These are phyloP conservation scores for Rhizomucor miehei DNA, from an alignment of 371 early-diverging fungal genomes.

Conservation along the genomic window DNA sequence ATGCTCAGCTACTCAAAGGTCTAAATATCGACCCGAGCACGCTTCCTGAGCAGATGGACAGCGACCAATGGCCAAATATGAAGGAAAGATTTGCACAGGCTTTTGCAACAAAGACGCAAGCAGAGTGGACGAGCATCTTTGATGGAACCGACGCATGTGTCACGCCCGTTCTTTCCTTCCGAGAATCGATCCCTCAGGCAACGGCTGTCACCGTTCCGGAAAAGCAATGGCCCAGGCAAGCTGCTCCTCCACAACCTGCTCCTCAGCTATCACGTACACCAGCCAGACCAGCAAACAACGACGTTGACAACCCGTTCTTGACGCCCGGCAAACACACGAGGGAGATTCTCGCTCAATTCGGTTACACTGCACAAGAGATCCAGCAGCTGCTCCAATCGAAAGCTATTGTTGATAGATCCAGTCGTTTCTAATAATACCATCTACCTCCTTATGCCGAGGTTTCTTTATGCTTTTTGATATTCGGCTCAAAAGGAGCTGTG, in stretches of 20 bases:
- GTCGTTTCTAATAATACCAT: background rate
- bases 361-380: constrained; percentile 25
- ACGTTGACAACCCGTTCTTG: constrained; percentile 31
- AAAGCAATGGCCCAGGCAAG: constrained; percentile 30
- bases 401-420: constrained; percentile 15
- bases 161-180: constrained; percentile 62
- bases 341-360: constrained; percentile 54
- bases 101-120: constrained; percentile 59
- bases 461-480: background rate
- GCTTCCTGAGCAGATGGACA: constrained; percentile 57
- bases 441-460: background rate
- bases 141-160: constrained; percentile 71
- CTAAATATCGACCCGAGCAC: constrained; percentile 39
- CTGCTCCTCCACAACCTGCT: constrained; percentile 53
- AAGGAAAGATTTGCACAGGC: constrained; percentile 46
- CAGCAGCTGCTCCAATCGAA: constrained; percentile 7
- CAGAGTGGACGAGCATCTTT: constrained; percentile 69
- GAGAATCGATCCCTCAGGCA: constrained; percentile 34
- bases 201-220: constrained; percentile 4
- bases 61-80: constrained; percentile 51
- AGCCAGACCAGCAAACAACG: constrained; percentile 12
- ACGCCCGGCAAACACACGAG: constrained; percentile 54
- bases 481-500: constrained; percentile 27
- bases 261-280: constrained; percentile 65
- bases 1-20: constrained; percentile 52